Evolutionary conservation across 2,329 filamentous ascomycete genomes (phyloP).

Genomic region (Aspergillus tamarii): DNA sequence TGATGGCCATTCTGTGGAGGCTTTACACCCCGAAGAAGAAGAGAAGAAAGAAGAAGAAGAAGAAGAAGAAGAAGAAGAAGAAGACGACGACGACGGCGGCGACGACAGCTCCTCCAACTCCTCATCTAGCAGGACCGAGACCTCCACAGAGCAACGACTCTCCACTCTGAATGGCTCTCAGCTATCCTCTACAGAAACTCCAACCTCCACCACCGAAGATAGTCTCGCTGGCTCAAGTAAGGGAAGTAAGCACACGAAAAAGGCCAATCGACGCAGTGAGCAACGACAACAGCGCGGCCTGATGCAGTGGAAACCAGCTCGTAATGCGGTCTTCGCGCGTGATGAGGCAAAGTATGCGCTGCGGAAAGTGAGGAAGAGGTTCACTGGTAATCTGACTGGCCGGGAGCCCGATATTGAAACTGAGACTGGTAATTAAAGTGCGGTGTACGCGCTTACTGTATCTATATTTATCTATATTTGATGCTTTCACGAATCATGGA

Average conservation of each 20-base stretch:
- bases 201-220: neutral
- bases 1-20: constrained; percentile 46
- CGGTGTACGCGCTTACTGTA: neutral
- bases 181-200: neutral
- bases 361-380: constrained; percentile 73
- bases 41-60: constrained; percentile 7
- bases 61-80: constrained; percentile 21
- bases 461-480: neutral
- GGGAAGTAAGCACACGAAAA: constrained; percentile 29
- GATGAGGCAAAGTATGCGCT: constrained; percentile 81
- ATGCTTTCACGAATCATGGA: neutral
- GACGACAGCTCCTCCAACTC: neutral
- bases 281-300: constrained; percentile 84
- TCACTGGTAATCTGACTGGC: constrained; percentile 69
- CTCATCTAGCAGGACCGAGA: constrained; percentile 28
- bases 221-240: constrained; percentile 9
- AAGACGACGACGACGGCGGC: neutral
- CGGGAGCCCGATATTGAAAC: constrained; percentile 89
- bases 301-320: constrained; percentile 93
- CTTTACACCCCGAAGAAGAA: constrained; percentile 18
- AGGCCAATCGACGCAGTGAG: constrained; percentile 54
- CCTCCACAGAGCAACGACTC: constrained; percentile 13
- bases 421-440: constrained; percentile 47
- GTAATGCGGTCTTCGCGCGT: constrained; percentile 85
- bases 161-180: constrained; percentile 16